phyloP scores from a whole-genome alignment of 805 yeast species.

The Candida odintsovae region DNA sequence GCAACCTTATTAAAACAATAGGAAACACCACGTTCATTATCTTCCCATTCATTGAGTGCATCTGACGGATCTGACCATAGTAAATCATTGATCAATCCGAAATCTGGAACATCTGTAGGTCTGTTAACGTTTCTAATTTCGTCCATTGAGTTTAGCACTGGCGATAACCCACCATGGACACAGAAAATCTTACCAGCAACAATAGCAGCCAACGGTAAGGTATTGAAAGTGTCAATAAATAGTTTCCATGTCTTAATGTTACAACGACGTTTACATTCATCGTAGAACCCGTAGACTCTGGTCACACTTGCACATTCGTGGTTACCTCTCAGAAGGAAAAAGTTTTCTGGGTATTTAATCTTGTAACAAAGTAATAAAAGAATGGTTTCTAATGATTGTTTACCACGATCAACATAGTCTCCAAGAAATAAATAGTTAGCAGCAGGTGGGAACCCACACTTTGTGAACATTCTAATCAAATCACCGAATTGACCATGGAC shows the following conservation, averaged over 20 bases:
- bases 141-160: slow-evolving; percentile 96
- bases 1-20: slow-evolving; percentile 98
- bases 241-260: slow-evolving; percentile 98
- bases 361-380: slow-evolving; percentile 91
- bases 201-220: slow-evolving; percentile 97
- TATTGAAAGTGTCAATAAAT: slow-evolving; percentile 96
- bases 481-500: slow-evolving; percentile 98
- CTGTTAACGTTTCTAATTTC: slow-evolving; percentile 98
- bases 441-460: slow-evolving; percentile 99
- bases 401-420: slow-evolving; percentile 98
- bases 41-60: slow-evolving; percentile 97
- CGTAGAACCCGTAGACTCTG: slow-evolving; percentile 96
- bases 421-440: slow-evolving; percentile 94
- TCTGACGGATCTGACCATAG: slow-evolving; percentile 99
- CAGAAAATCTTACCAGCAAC: slow-evolving; percentile 97
- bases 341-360: slow-evolving; percentile 97
- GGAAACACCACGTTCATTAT: slow-evolving; percentile 97
- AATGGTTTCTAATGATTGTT: slow-evolving; percentile 93
- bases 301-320: slow-evolving; percentile 98
- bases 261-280: slow-evolving; percentile 97
- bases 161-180: slow-evolving; percentile 98
- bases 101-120: slow-evolving; percentile 98
- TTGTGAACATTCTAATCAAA: slow-evolving; percentile 89
- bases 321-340: slow-evolving; percentile 93
- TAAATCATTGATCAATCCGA: slow-evolving; percentile 90